Base-by-base conservation (phyloP, 2,329 filamentous ascomycete species). In the Botrytis deweyae region DNA sequence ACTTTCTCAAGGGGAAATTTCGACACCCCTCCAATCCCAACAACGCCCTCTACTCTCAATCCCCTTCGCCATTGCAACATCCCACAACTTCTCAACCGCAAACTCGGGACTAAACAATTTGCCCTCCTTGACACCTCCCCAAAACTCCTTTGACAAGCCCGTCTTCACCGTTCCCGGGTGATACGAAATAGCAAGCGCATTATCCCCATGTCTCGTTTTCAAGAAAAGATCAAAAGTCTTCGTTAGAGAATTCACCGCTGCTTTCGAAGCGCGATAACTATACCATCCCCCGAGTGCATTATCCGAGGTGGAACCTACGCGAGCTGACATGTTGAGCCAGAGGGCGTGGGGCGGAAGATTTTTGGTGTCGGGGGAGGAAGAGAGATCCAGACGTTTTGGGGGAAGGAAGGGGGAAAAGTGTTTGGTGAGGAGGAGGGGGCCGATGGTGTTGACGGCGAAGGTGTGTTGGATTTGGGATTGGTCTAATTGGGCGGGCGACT, bases 81-180 rank as follows among this genome's bases (percentile, higher is more conserved):
- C 84, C 40, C 91, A 81, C 82, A 96, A 82, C 80, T 86, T 87
- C 83, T 88, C 88, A 0, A 88, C 92, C 33, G 91, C 89, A 79
- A 87, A 90, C 75, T 91, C 89, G 1, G 89, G 85, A 74, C 86
- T 88, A 77, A 95, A 90, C 77, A 96, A 83, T 81, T 91, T 90
- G 1, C 80, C 85, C 77, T 87, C 85, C 64, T 85, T 85, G 61
- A 92, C 89, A 59, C 85, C 88, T 0, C 80, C 84, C 93, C 92
- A 95, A 80, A 93, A 96, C 62, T 90, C 89, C 78, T 85, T 87
- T 76, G 90, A 93, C 75, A 97, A 83, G 16, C 87, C 90, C 69
- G 93, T 96, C 84, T 87, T 90, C 67, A 96, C 93, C 1, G 93
- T 96, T 4, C 93, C 93, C 1, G 93, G 93, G 82, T 96, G 93